Conservation (phyloP, 2,329 filamentous ascomycete genomes). For the Aspergillus felis region DNA sequence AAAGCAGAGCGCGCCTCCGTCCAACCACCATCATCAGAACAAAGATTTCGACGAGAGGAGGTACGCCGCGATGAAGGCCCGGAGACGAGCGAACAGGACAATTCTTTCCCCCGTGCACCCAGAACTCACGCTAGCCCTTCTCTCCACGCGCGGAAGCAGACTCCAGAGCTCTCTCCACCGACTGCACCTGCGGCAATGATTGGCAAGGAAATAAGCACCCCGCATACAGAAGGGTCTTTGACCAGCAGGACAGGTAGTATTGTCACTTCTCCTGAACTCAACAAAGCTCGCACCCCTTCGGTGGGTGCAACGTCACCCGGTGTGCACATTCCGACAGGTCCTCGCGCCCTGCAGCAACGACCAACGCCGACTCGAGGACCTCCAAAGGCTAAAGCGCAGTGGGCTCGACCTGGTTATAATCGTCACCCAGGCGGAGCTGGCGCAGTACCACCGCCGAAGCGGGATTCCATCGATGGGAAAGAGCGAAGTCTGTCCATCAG, state of each 20-base stretch:
- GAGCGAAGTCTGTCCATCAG: conserved; percentile 16
- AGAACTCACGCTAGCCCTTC: conserved; percentile 18
- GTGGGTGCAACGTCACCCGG: conserved; percentile 28
- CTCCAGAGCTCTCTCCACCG: conserved; percentile 31
- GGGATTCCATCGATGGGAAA: conserved; percentile 29
- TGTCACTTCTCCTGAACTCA: conserved; percentile 23
- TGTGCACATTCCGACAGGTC: conserved; percentile 38
- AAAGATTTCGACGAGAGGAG: conserved; percentile 22
- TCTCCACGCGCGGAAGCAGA: conserved; percentile 14
- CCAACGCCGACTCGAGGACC: conserved; percentile 27
- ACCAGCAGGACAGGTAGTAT: conserved; percentile 16
- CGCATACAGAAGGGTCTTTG: conserved; percentile 17
- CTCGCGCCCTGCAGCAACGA: conserved; percentile 38
- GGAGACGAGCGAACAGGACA: conserved; percentile 22
- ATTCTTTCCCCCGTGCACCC: conserved; percentile 21
- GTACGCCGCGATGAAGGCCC: conserved; percentile 16
- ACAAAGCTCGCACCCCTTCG: conserved; percentile 20
- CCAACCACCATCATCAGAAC: conserved; percentile 18
- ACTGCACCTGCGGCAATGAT: conserved; percentile 36
- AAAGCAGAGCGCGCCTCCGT: conserved; percentile 37
- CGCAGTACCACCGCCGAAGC: conserved; percentile 21
- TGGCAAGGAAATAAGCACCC: conserved; percentile 19
- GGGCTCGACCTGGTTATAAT: conserved; percentile 36
- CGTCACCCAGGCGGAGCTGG: conserved; percentile 19
- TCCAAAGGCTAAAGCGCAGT: conserved; percentile 36